Evolutionary conservation across 768 basidiomycete species (phyloP).

Genomic region (Mycena pura): DNA sequence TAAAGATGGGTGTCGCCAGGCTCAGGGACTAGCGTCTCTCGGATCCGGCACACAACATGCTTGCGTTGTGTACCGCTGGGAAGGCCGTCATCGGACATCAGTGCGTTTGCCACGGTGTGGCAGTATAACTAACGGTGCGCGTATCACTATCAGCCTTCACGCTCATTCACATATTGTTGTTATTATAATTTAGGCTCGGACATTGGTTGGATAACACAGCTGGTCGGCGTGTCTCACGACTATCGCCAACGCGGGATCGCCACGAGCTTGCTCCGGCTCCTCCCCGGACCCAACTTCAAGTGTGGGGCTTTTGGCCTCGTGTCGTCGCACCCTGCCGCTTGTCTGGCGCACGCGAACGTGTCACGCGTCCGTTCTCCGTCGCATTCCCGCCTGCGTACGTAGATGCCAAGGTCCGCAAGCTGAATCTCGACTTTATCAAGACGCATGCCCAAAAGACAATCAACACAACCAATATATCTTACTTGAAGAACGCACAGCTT

Average conservation of each 20-base stretch:
- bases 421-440: slow-evolving; percentile 3
- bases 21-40: not conserved
- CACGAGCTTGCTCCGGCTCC: not conserved
- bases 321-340: slow-evolving; percentile 6
- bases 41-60: not conserved
- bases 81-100: not conserved
- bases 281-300: slow-evolving; percentile 1
- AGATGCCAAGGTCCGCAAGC: slow-evolving; percentile 3
- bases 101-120: slow-evolving; percentile 3
- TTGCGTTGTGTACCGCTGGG: not conserved
- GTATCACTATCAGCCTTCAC: not conserved
- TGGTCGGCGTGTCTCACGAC: not conserved
- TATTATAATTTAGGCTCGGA: not conserved
- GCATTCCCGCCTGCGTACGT: not conserved
- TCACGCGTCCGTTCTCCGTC: not conserved
- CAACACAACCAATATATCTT: not conserved
- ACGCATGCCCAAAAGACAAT: not conserved
- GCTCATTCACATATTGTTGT: not conserved
- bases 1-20: not conserved
- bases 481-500: slow-evolving; percentile 2
- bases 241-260: slow-evolving; percentile 1
- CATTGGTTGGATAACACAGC: slow-evolving; percentile 3
- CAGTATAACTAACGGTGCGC: slow-evolving; percentile 5
- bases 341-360: not conserved
- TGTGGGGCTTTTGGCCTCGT: slow-evolving; percentile 4